phyloP scores from a whole-genome alignment of 768 basidiomycete genomes.

The Boletus vermiculosoides region DNA sequence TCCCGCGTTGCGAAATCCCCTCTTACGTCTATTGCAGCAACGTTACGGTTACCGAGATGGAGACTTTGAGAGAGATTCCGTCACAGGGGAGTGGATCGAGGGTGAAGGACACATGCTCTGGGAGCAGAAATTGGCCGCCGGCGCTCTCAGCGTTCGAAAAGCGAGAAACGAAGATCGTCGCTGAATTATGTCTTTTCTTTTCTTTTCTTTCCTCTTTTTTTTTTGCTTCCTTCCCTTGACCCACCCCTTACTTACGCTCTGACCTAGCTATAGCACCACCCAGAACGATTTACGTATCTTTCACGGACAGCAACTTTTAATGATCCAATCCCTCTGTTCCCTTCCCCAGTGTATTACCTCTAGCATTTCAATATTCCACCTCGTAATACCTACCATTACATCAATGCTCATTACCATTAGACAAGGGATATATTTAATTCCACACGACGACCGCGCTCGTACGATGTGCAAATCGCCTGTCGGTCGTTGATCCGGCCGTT shows the following conservation, averaged over 20 bases:
- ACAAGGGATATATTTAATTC: conserved; percentile 20
- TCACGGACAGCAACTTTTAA: conserved; percentile 24
- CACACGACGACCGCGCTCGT: conserved; percentile 2
- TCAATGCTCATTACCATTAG: conserved; percentile 14
- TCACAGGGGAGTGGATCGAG: conserved; percentile 63
- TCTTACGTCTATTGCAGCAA: conserved; percentile 66
- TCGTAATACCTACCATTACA: conserved; percentile 28
- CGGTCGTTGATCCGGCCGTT: conserved; percentile 19
- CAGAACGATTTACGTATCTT: conserved; percentile 27
- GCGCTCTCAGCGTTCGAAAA: conserved; percentile 37
- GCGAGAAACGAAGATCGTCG: conserved; percentile 40
- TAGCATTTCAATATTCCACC: conserved; percentile 18
- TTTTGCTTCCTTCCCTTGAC: not conserved
- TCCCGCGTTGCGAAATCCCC: conserved; percentile 77
- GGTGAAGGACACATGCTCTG: conserved; percentile 63
- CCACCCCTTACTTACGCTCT: conserved; percentile 11
- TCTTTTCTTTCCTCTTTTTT: not conserved
- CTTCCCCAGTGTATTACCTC: conserved; percentile 19
- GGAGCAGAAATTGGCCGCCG: conserved; percentile 54
- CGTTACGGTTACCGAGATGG: conserved; percentile 82
- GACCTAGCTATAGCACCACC: conserved; percentile 10
- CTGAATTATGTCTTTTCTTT: conserved; percentile 15
- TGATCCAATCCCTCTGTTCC: conserved; percentile 7
- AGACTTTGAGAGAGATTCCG: conserved; percentile 74
- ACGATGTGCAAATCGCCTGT: conserved; percentile 13